phyloP scores from a whole-genome alignment of 1,139 yeast genomes.

The Diutina neorugosa region DNA sequence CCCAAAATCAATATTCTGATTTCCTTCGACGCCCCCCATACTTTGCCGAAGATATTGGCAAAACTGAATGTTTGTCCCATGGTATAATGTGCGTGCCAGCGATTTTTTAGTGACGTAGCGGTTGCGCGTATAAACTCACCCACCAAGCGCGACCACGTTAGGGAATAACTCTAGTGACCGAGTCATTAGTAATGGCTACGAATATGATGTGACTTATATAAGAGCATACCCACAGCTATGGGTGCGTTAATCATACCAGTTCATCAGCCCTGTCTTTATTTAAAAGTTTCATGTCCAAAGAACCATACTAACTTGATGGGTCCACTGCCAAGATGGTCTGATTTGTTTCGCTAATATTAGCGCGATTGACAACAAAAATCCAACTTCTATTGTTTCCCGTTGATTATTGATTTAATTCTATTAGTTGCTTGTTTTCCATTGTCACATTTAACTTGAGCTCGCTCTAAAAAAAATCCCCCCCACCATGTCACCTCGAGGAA shows the following conservation, averaged over 20 bases:
- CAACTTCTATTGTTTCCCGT: too few species aligned
- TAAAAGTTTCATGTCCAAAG: too few species aligned
- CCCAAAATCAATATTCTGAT: slow-evolving; percentile 87
- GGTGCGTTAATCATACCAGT: too few species aligned
- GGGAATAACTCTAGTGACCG: not conserved
- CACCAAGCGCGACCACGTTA: not conserved
- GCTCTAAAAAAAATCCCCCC: not conserved
- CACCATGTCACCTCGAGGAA: slow-evolving; percentile 25
- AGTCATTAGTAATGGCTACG: not conserved
- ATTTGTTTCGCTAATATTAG: too few species aligned
- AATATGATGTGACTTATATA: too few species aligned
- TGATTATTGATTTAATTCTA: too few species aligned
- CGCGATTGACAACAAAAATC: too few species aligned
- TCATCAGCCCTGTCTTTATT: too few species aligned
- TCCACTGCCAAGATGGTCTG: too few species aligned
- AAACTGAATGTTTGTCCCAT: slow-evolving; percentile 83
- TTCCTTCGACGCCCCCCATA: slow-evolving; percentile 88
- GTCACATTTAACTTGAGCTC: not conserved
- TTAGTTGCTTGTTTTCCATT: too few species aligned
- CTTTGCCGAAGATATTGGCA: slow-evolving; percentile 60
- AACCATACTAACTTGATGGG: too few species aligned
- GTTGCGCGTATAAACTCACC: not conserved
- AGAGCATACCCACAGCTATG: too few species aligned
- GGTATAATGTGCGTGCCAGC: slow-evolving; percentile 1
- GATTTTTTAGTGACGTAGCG: slow-evolving; percentile 3